Conservation (phyloP, 495 filamentous ascomycete species). For the Lophiostoma macrostomum region DNA sequence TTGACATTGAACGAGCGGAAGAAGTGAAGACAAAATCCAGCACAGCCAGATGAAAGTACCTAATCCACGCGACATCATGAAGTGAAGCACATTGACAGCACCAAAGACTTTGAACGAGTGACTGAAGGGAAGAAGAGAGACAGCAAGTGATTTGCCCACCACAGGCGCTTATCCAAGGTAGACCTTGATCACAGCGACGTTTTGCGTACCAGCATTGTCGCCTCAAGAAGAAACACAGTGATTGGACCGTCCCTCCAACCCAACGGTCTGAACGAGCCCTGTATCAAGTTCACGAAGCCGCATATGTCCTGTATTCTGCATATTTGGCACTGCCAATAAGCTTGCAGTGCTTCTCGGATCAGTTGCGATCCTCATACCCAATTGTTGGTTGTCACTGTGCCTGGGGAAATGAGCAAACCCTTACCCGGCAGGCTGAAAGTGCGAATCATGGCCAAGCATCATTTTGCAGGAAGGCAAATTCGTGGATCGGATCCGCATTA, state of each 20-base stretch:
- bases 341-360: too few relatives aligned
- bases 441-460: too few relatives aligned
- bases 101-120: constrained; percentile 4
- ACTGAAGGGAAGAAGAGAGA: neutral
- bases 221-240: neutral
- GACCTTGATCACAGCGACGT: constrained; percentile 1
- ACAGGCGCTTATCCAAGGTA: constrained; percentile 2
- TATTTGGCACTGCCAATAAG: too few relatives aligned
- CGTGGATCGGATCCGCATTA: neutral
- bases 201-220: constrained; percentile 1
- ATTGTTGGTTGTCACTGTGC: too few relatives aligned
- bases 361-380: too few relatives aligned
- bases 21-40: constrained; percentile 18
- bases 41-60: constrained; percentile 19
- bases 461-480: neutral
- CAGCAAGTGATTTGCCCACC: neutral
- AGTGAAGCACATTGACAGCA: neutral
- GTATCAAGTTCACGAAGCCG: constrained; percentile 13
- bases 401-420: constrained; percentile 5
- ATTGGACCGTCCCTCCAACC: neutral
- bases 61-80: constrained; percentile 7
- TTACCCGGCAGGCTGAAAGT: neutral
- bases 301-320: constrained; percentile 3
- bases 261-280: constrained; percentile 1
- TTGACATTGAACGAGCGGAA: constrained; percentile 9